These are phyloP conservation scores for Aspergillus luchuensis DNA, from an alignment of 2,329 filamentous ascomycete genomes.

Conservation along the genomic window DNA sequence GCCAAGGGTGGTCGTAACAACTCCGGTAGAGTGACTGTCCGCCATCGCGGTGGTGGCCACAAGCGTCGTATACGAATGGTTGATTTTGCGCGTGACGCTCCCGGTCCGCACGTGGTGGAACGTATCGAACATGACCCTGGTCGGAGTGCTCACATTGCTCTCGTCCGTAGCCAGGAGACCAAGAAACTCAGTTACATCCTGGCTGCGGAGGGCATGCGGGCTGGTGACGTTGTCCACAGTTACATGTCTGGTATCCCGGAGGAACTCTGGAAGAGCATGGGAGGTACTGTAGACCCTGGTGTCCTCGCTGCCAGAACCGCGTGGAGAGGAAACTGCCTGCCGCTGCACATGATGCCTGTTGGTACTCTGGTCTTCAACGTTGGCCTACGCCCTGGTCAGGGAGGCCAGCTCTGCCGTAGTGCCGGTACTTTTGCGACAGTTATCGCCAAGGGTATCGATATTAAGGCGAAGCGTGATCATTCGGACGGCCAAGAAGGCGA, in stretches of 20 bases:
- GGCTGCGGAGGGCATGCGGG: conserved; percentile 90
- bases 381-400: conserved; percentile 69
- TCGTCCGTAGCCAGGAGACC: conserved; percentile 74
- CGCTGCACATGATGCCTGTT: conserved; percentile 91
- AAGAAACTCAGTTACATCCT: conserved; percentile 85
- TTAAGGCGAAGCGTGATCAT: conserved; percentile 60
- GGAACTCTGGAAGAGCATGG: conserved; percentile 87
- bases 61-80: conserved; percentile 90
- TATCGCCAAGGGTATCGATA: conserved; percentile 73
- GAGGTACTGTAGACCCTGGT: conserved; percentile 89
- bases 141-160: conserved; percentile 87
- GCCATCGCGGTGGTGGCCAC: conserved; percentile 88
- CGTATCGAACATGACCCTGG: conserved; percentile 96
- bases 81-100: conserved; percentile 77
- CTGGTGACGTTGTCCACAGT: conserved; percentile 88
- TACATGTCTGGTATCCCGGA: conserved; percentile 87
- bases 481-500: conserved; percentile 50
- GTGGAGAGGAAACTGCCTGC: conserved; percentile 91
- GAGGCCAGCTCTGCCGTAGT: conserved; percentile 89
- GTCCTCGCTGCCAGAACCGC: conserved; percentile 93
- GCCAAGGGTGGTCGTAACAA: conserved; percentile 91
- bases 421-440: conserved; percentile 91
- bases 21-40: conserved; percentile 79
- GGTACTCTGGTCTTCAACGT: conserved; percentile 93
- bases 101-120: conserved; percentile 85